Evolutionary conservation across 2,329 filamentous ascomycete species (phyloP).

Genomic region (Exophiala xenobiotica): DNA sequence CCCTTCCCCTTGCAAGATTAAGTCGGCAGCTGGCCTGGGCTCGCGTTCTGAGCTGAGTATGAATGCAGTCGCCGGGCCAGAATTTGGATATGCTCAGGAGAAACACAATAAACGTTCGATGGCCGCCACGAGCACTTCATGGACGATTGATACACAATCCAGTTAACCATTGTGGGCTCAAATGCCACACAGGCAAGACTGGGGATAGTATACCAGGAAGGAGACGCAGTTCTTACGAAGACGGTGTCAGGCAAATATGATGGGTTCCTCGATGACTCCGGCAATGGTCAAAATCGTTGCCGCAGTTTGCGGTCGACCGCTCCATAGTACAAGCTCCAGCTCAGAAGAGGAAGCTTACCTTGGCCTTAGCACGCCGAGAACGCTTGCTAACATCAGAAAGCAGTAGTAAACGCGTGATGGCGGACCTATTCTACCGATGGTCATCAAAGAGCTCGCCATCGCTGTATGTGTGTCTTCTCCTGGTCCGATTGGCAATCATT

Average conservation of each 20-base stretch:
- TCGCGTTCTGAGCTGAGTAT: constrained; percentile 52
- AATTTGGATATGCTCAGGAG: constrained; percentile 57
- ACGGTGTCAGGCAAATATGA: constrained; percentile 61
- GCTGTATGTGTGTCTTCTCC: constrained; percentile 56
- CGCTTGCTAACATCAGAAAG: constrained; percentile 57
- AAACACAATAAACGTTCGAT: constrained; percentile 54
- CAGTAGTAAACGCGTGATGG: constrained; percentile 58
- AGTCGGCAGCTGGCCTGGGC: constrained; percentile 30
- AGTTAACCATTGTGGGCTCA: constrained; percentile 61
- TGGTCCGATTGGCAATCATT: constrained; percentile 59
- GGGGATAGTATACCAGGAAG: constrained; percentile 59
- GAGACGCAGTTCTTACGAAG: constrained; percentile 59
- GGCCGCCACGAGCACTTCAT: constrained; percentile 44
- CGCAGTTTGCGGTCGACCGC: constrained; percentile 33
- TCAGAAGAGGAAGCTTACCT: constrained; percentile 33
- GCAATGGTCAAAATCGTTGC: constrained; percentile 68
- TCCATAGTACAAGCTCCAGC: neutral
- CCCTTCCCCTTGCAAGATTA: constrained; percentile 30
- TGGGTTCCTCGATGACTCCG: constrained; percentile 65
- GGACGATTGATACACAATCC: constrained; percentile 55
- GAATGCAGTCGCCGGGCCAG: constrained; percentile 59
- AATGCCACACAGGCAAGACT: constrained; percentile 62
- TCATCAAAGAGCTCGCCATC: constrained; percentile 57
- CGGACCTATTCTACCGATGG: constrained; percentile 56
- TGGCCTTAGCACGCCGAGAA: constrained; percentile 62